Base-by-base conservation (phyloP, 1,139 yeast genomes). In the Lodderomyces beijingensis region DNA sequence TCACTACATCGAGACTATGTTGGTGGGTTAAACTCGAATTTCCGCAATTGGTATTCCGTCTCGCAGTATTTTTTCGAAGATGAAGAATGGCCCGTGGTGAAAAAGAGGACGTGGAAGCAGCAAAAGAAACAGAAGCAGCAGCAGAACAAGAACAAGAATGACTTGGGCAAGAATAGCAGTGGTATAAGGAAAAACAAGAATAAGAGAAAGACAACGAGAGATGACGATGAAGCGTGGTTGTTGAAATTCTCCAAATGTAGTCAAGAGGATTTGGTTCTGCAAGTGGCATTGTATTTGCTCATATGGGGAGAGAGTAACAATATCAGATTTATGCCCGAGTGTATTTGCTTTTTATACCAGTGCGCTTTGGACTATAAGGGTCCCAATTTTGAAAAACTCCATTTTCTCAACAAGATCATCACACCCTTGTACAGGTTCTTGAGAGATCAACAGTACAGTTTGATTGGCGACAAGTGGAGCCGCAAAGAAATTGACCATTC, bases 401-500 rank as follows among this genome's bases (percentile, higher is more conserved):
- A 38, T 26, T 72, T 58, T 41, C 51, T 72, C 27, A 57, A 63
- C 30, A 45, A 56, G 14, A 52, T 68, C 4, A 64, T 74, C 10
- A 65, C 68, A 1, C 79, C 79, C 1, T 33, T 74, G 10, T 74
- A 72, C 45, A 49, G 54, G 17, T 71, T 50, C 32, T 50, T 69
- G 5, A 49, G 67, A 35, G 62, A 59, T 31, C 77, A 72, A 38
- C 74, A 68, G 35, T 69, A 60, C 38, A 56, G 55, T 20, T 27
- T 45, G 1, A 41, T 50, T 5, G 65, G 65, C 23, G 75, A 68
- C 0, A 44, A 48, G 3, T 70, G 71, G 62, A 51, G 65, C 2
- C 67, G 70, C 40, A 65, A 65, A 25, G 79, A 73, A 34, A 71
- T 65, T 32, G 96, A 87, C 50, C 96, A 87, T 49, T 63, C 71